Conservation (phyloP, 2,329 filamentous ascomycete species). For the Mycocentrospora acerina region DNA sequence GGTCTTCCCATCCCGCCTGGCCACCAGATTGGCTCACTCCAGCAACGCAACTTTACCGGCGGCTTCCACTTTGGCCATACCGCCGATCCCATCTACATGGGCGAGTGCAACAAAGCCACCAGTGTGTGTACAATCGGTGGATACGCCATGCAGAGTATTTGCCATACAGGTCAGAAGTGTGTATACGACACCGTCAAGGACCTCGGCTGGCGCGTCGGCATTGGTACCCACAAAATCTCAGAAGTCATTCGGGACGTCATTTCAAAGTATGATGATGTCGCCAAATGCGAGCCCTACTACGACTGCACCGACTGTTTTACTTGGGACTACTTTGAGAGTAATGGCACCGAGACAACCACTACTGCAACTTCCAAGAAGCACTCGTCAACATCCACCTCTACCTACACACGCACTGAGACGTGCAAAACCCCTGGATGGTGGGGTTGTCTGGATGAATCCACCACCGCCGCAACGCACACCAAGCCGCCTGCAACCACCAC, state of each 20-base stretch:
- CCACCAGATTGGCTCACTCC: slow-evolving; percentile 68
- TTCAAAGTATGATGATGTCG: slow-evolving; percentile 76
- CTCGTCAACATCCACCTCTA: slow-evolving; percentile 56
- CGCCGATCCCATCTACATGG: slow-evolving; percentile 92
- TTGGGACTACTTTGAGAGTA: slow-evolving; percentile 95
- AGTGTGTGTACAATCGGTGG: slow-evolving; percentile 88
- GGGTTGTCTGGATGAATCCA: slow-evolving; percentile 72
- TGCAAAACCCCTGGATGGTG: slow-evolving; percentile 94
- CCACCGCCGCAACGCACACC: slow-evolving; percentile 49
- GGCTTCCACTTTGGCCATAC: slow-evolving; percentile 93
- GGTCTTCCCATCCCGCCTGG: slow-evolving; percentile 85
- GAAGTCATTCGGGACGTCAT: slow-evolving; percentile 87
- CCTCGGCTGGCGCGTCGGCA: slow-evolving; percentile 87
- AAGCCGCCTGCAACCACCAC: slow-evolving; percentile 46
- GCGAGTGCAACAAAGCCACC: slow-evolving; percentile 86
- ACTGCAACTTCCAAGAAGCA: slow-evolving; percentile 52
- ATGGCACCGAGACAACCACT: slow-evolving; percentile 76
- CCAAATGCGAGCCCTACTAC: slow-evolving; percentile 71
- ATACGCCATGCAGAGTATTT: slow-evolving; percentile 91
- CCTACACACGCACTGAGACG: slow-evolving; percentile 72
- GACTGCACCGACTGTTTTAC: slow-evolving; percentile 84
- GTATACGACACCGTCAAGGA: slow-evolving; percentile 90
- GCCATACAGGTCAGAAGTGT: slow-evolving; percentile 85
- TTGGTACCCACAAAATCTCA: slow-evolving; percentile 88
- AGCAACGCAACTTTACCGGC: slow-evolving; percentile 64